phyloP scores from a whole-genome alignment of 768 basidiomycete genomes.

The Mycena kentingensis region DNA sequence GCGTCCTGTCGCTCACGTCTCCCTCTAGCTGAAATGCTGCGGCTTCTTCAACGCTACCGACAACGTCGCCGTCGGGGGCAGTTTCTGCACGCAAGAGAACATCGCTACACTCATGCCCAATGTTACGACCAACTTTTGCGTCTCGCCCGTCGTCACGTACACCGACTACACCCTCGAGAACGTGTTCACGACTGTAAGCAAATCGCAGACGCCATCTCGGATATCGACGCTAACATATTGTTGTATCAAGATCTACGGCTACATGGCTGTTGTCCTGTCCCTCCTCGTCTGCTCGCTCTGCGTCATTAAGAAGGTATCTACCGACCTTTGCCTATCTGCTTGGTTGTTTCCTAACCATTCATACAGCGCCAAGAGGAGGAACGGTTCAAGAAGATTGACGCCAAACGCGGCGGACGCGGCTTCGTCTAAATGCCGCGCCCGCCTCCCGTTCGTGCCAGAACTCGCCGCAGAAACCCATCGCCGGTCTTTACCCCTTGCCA shows the following conservation, averaged over 20 bases:
- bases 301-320: slow-evolving; percentile 73
- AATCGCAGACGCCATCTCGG: too few species aligned
- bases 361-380: slow-evolving; percentile 74
- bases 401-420: slow-evolving; percentile 82
- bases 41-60: slow-evolving; percentile 79
- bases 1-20: background rate
- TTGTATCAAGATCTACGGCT: slow-evolving; percentile 77
- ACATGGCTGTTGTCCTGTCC: slow-evolving; percentile 74
- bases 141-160: slow-evolving; percentile 61
- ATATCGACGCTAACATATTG: too few species aligned
- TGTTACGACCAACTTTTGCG: slow-evolving; percentile 61
- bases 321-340: background rate
- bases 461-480: too few species aligned
- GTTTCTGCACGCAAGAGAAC: slow-evolving; percentile 52
- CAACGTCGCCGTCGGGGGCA: slow-evolving; percentile 56
- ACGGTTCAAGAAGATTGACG: slow-evolving; percentile 87
- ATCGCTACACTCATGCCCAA: slow-evolving; percentile 45
- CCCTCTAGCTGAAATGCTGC: slow-evolving; percentile 73
- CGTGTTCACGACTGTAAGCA: slow-evolving; percentile 64
- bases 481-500: too few species aligned
- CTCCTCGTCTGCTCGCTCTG: slow-evolving; percentile 82
- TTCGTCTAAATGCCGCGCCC: slow-evolving; percentile 74
- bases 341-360: slow-evolving; percentile 1
- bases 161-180: slow-evolving; percentile 78
- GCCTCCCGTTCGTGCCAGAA: too few species aligned